Evolutionary conservation across 2,329 filamentous ascomycete species (phyloP).

Genomic region (Trichoderma sp.): DNA sequence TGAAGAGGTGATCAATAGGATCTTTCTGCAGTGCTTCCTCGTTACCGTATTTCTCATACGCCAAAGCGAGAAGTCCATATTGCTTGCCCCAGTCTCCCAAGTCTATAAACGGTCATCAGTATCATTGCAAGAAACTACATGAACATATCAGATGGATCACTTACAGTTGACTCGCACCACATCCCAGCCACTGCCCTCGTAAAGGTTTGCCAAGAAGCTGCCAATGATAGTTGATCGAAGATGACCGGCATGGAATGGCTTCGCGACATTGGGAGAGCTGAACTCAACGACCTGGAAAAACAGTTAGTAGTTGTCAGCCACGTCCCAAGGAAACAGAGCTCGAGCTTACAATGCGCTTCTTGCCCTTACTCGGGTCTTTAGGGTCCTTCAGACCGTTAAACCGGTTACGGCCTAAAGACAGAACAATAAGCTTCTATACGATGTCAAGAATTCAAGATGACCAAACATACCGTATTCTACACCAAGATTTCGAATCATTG

Average conservation of each 20-base stretch:
- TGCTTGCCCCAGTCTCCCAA: constrained; percentile 83
- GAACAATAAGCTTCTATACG: not conserved
- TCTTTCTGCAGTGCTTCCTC: constrained; percentile 72
- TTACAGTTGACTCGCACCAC: constrained; percentile 68
- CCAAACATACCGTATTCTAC: constrained; percentile 49
- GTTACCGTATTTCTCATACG: constrained; percentile 74
- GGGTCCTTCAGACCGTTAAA: constrained; percentile 63
- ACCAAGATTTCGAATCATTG: constrained; percentile 67
- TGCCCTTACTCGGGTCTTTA: constrained; percentile 60
- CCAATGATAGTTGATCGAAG: constrained; percentile 79
- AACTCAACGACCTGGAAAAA: constrained; percentile 69
- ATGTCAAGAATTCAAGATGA: not conserved
- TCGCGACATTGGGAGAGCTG: constrained; percentile 84
- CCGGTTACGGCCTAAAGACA: constrained; percentile 34
- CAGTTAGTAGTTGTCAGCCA: not conserved
- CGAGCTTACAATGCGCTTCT: constrained; percentile 57
- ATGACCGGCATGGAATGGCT: constrained; percentile 81
- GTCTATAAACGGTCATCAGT: constrained; percentile 47
- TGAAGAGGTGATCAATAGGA: constrained; percentile 80
- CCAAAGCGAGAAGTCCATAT: constrained; percentile 72
- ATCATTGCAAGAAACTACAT: not conserved
- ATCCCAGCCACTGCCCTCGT: constrained; percentile 73
- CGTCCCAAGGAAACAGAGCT: not conserved
- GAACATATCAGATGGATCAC: constrained; percentile 2
- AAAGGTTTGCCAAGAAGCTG: constrained; percentile 74